Conservation (phyloP, 306 rosid species). For the Carpinus fangiana region DNA sequence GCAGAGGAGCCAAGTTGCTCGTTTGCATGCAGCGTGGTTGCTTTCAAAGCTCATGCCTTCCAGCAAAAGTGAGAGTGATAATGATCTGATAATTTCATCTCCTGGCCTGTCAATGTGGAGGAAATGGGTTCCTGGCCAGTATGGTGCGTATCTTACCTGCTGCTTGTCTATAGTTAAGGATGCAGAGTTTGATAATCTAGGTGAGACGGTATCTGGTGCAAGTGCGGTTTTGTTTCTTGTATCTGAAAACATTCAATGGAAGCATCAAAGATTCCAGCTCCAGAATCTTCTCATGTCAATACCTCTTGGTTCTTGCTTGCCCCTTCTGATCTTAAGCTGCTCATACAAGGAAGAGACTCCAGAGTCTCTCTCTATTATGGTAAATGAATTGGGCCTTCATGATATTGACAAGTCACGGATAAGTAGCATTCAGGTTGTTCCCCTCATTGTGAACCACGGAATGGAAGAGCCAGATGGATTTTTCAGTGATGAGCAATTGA, state of each 20-base stretch:
- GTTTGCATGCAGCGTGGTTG: constrained; percentile 61
- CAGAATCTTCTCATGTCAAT: constrained; percentile 65
- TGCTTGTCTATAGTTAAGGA: constrained; percentile 77
- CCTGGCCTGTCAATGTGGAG: constrained; percentile 78
- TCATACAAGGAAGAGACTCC: constrained; percentile 33
- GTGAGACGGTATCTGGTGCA: constrained; percentile 64
- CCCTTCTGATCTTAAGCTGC: constrained; percentile 72
- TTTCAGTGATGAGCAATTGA: constrained; percentile 64
- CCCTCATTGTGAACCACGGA: constrained; percentile 56
- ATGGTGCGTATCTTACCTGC: constrained; percentile 54
- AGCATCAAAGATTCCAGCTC: constrained; percentile 59
- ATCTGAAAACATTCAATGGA: constrained; percentile 65
- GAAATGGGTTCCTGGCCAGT: constrained; percentile 59
- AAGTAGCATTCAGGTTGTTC: constrained; percentile 58
- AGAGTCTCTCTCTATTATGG: constrained; percentile 43
- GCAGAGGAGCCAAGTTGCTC: constrained; percentile 25
- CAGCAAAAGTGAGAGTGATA: constrained; percentile 28
- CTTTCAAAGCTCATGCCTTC: constrained; percentile 76
- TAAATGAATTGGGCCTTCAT: constrained; percentile 60
- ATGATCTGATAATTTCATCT: constrained; percentile 55
- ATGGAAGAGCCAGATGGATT: constrained; percentile 51
- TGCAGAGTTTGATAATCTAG: constrained; percentile 42
- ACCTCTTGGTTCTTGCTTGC: constrained; percentile 72
- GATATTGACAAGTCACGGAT: constrained; percentile 61
- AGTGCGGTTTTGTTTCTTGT: constrained; percentile 74